phyloP scores from a whole-genome alignment of 2,329 filamentous ascomycete species.

The Ambrosiella xylebori region DNA sequence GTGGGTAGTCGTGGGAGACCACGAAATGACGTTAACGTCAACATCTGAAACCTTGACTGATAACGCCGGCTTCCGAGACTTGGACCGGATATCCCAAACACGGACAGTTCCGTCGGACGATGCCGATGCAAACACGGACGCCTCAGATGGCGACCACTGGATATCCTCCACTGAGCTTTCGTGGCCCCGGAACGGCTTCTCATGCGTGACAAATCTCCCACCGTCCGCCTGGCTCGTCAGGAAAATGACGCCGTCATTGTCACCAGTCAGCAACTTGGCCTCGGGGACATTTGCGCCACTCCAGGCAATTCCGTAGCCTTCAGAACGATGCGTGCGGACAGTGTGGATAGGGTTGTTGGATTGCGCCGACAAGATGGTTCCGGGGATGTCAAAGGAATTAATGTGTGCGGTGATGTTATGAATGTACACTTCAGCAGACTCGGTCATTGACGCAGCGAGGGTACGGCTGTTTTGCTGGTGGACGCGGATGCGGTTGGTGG shows the following conservation, averaged over 20 bases:
- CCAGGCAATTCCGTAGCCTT: constrained; percentile 97
- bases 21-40: constrained; percentile 93
- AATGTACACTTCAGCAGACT: constrained; percentile 74
- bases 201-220: constrained; percentile 79
- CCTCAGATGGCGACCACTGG: constrained; percentile 90
- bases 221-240: constrained; percentile 71
- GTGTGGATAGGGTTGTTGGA: constrained; percentile 81
- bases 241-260: constrained; percentile 81
- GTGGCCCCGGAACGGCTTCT: constrained; percentile 68
- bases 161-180: constrained; percentile 77
- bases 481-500: constrained; percentile 82
- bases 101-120: constrained; percentile 89
- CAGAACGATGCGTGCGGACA: constrained; percentile 75
- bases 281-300: constrained; percentile 45
- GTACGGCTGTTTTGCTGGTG: constrained; percentile 70
- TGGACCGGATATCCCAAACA: constrained; percentile 87
- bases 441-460: constrained; percentile 79
- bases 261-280: constrained; percentile 76
- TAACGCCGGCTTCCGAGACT: constrained; percentile 74
- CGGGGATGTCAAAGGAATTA: constrained; percentile 75
- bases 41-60: constrained; percentile 67
- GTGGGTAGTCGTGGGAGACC: constrained; percentile 77
- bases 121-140: constrained; percentile 84
- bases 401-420: constrained; percentile 89
- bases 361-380: constrained; percentile 58